A percentile compares a stretch with the other conserved stretches of the same genome.
These are phyloP conservation scores for Pythium aphanidermatum DNA, from an alignment of 352 stramenopile genomes.

Conservation along the genomic window DNA sequence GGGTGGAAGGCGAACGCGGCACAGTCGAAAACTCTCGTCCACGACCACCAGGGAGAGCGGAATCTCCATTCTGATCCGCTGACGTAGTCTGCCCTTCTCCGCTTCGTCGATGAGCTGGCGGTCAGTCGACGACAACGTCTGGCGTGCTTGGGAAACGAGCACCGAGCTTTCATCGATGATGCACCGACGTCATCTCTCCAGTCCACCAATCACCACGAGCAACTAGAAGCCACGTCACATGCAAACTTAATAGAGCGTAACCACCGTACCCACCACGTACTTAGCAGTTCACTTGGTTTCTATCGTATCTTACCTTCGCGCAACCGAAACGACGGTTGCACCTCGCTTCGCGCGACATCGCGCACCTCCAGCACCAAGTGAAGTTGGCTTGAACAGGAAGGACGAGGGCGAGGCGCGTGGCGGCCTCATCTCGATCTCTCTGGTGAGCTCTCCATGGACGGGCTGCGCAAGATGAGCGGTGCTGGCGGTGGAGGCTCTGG, in stretches of 20 bases:
- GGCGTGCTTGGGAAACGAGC: slow-evolving; percentile 2
- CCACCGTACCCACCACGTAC: not conserved
- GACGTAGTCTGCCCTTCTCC: too few species aligned
- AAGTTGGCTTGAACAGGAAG: slow-evolving; percentile 6
- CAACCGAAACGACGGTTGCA: slow-evolving; percentile 8
- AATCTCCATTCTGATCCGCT: too few species aligned
- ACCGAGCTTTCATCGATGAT: slow-evolving; percentile 1
- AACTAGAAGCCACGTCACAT: slow-evolving; percentile 1
- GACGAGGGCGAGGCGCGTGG: not conserved
- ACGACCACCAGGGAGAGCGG: too few species aligned
- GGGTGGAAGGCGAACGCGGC: too few species aligned
- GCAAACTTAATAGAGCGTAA: slow-evolving; percentile 6
- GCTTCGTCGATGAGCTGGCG: too few species aligned
- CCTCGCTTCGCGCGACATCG: slow-evolving; percentile 8
- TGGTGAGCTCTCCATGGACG: slow-evolving; percentile 10
- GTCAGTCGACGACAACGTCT: too few species aligned
- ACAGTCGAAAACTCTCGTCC: too few species aligned
- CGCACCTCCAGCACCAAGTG: not conserved
- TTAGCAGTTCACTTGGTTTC: not conserved
- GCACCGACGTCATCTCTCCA: slow-evolving; percentile 1
- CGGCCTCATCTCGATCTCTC: not conserved
- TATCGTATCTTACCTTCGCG: slow-evolving; percentile 8
- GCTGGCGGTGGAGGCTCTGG: not conserved
- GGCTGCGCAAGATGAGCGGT: slow-evolving; percentile 17
- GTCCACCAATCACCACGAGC: slow-evolving; percentile 5